phyloP scores from a whole-genome alignment of 2,329 filamentous ascomycete genomes.

The Metarhizium brunneum region DNA sequence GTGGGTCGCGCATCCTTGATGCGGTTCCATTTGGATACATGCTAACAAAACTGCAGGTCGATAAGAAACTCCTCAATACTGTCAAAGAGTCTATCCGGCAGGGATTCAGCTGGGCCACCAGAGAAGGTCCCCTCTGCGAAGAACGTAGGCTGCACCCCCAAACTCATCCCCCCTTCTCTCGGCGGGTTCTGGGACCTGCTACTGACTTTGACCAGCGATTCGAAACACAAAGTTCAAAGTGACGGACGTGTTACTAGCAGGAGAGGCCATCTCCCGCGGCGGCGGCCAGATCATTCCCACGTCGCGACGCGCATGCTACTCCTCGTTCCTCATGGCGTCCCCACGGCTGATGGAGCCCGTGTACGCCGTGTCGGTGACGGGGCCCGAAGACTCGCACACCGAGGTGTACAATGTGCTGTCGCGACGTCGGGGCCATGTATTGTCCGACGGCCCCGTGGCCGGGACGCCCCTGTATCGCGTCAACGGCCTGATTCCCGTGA shows the following conservation, averaged over 20 bases:
- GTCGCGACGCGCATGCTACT: slow-evolving; percentile 84
- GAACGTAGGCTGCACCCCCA: slow-evolving; percentile 59
- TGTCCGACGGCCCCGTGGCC: slow-evolving; percentile 88
- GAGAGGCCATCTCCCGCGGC: slow-evolving; percentile 87
- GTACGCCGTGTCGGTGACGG: slow-evolving; percentile 87
- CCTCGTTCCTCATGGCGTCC: slow-evolving; percentile 92
- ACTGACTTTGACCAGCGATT: slow-evolving; percentile 51
- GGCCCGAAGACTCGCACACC: slow-evolving; percentile 79
- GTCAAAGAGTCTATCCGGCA: slow-evolving; percentile 91
- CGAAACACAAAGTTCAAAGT: slow-evolving; percentile 97
- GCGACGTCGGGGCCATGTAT: slow-evolving; percentile 79
- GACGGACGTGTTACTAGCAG: slow-evolving; percentile 78
- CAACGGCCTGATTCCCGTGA: slow-evolving; percentile 84
- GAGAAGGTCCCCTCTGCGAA: slow-evolving; percentile 94
- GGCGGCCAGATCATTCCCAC: slow-evolving; percentile 97
- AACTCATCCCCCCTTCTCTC: background rate
- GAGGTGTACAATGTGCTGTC: slow-evolving; percentile 89
- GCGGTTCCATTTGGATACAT: background rate
- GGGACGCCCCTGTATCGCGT: slow-evolving; percentile 92
- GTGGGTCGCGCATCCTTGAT: slow-evolving; percentile 28
- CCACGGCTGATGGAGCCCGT: slow-evolving; percentile 95
- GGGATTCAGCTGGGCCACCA: slow-evolving; percentile 91
- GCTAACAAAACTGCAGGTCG: slow-evolving; percentile 44
- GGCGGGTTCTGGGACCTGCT: background rate
- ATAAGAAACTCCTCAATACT: slow-evolving; percentile 79